These are phyloP conservation scores for Parastagonospora avenae DNA, from an alignment of 2,329 filamentous ascomycete species.

Conservation along the genomic window DNA sequence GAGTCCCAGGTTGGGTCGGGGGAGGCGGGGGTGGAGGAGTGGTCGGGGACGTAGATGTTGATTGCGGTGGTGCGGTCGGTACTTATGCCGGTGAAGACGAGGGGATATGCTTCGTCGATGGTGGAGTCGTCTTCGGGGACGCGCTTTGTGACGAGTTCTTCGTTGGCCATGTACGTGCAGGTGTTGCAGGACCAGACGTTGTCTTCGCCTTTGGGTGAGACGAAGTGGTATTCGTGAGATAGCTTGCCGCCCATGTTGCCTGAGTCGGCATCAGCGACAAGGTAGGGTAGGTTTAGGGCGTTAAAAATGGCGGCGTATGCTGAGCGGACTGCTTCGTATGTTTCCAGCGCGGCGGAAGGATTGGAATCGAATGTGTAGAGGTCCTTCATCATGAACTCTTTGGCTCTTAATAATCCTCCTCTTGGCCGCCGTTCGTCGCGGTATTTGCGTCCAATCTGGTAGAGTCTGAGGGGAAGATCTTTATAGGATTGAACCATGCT, in stretches of 20 bases:
- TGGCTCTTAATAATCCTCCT: conserved; percentile 82
- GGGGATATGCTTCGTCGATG: conserved; percentile 16
- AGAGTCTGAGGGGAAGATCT: conserved; percentile 81
- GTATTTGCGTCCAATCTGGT: conserved; percentile 94
- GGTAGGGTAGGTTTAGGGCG: conserved; percentile 80
- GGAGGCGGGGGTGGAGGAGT: neutral
- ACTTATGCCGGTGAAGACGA: conserved; percentile 68
- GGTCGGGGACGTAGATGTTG: conserved; percentile 54
- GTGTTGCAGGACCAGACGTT: conserved; percentile 74
- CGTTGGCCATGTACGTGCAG: conserved; percentile 82
- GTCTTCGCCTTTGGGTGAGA: conserved; percentile 81
- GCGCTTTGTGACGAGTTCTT: conserved; percentile 72
- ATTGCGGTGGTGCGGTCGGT: conserved; percentile 71
- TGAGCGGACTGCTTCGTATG: conserved; percentile 74
- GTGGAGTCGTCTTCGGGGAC: conserved; percentile 15
- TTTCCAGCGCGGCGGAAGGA: conserved; percentile 70
- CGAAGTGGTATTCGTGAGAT: conserved; percentile 94
- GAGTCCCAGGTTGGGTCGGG: conserved; percentile 16
- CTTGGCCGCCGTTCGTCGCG: conserved; percentile 89
- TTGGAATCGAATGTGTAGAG: conserved; percentile 90
- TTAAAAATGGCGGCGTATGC: conserved; percentile 80
- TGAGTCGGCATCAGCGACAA: conserved; percentile 87
- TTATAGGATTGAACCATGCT: conserved; percentile 80
- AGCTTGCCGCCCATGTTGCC: conserved; percentile 94
- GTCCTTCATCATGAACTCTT: conserved; percentile 98